Base-by-base conservation (phyloP, 164 flowering plant species). In the Nelumbo lutea region DNA sequence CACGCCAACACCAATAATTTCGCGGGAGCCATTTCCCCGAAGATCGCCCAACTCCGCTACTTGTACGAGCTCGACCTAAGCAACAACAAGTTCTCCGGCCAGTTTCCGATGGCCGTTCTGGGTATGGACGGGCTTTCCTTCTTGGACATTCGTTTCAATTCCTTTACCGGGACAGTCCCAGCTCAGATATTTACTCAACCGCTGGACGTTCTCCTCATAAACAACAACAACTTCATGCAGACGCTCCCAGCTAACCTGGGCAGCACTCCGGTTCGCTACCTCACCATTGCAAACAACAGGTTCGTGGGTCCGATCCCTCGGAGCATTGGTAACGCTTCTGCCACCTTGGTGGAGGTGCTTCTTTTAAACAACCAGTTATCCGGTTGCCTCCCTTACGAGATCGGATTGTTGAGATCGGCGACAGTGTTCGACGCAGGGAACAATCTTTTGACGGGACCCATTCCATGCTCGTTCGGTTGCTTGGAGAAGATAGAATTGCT, bases 311-410 rank as follows among this genome's bases (percentile, higher is more conserved):
- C 73, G 2, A 77, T 86, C 46, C 86, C 90, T 0, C 14, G 48
- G 2, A 73, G 80, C 69, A 78, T 86, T 2, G 80, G 83, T 10
- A 40, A 52, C 46, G 76, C 83, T 14, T 43, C 65, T 4, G 6
- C 55, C 1, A 76, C 78, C 0, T 65, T 88, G 13, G 41, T 58
- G 0, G 90, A 88, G 57, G 72, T 83, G 1, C 80, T 88, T 2
- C 72, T 88, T 65, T 62, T 88, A 57, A 73, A 76, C 72, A 86
- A 86, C 81, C n/a, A 39, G 41, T 70, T 88, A 5, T 58, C 84
- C 1, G 89, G 89, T 62, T 84, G 89, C 62, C 71, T 88, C 5
- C 92, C 92, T 0, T 79, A 70, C 59, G 87, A 88, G 62, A 82
- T 88, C 7, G 92, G 92, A 15, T 59, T 62, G 40, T 68, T 88